A percentile compares a stretch with the other conserved stretches of the same genome.
These are phyloP conservation scores for Aegilops longissima DNA, from an alignment of 176 grass and related monocot genomes.

Conservation along the genomic window DNA sequence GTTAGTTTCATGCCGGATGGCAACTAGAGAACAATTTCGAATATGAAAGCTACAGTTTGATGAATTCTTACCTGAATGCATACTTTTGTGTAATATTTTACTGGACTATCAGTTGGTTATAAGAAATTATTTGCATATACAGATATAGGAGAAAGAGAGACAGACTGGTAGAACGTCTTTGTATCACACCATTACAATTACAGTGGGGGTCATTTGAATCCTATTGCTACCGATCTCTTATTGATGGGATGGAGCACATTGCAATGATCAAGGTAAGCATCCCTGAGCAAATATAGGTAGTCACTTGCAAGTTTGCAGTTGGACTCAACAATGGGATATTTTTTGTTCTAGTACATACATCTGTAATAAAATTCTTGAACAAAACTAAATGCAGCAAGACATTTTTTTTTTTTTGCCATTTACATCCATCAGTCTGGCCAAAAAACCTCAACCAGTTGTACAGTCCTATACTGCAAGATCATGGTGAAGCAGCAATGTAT, in stretches of 20 bases:
- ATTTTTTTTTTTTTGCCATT: not conserved
- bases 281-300: not conserved
- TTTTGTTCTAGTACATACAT: not conserved
- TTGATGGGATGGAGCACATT: slow-evolving; percentile 99
- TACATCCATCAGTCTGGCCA: slow-evolving; percentile 10
- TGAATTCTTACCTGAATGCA: slow-evolving; percentile 25
- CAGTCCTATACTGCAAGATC: not conserved
- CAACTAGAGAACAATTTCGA: not conserved
- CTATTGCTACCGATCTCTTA: slow-evolving; percentile 80
- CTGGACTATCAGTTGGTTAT: not conserved
- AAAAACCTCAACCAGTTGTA: slow-evolving; percentile 8
- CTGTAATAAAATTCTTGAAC: not conserved
- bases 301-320: slow-evolving; percentile 8
- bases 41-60: slow-evolving; percentile 6
- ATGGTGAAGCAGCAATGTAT: not conserved
- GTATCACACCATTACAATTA: slow-evolving; percentile 74
- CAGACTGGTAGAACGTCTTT: slow-evolving; percentile 85
- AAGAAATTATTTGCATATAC: slow-evolving; percentile 22
- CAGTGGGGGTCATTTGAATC: slow-evolving; percentile 74
- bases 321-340: not conserved
- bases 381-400: not conserved
- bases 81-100: not conserved
- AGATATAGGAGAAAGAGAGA: slow-evolving; percentile 98
- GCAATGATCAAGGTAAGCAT: slow-evolving; percentile 90
- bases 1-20: not conserved